These are phyloP conservation scores for Globisporangium spiculum DNA, from an alignment of 352 stramenopile species.

Conservation along the genomic window DNA sequence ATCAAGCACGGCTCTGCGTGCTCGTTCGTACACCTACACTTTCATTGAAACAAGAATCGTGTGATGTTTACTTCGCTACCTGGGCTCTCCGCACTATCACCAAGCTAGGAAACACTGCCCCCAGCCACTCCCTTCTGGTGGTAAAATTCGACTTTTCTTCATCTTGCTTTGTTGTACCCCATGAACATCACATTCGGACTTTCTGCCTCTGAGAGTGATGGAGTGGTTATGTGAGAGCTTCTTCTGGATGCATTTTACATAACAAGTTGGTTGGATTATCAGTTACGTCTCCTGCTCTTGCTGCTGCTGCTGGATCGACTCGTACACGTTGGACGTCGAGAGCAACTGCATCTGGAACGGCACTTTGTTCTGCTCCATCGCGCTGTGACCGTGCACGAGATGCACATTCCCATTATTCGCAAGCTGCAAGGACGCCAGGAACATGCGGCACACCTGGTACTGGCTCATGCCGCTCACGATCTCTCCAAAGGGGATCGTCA, in stretches of 20 bases:
- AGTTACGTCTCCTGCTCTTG: conserved; percentile 1
- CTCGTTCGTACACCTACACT: too few relatives aligned
- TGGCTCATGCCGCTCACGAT: conserved; percentile 52
- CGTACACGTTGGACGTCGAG: conserved; percentile 54
- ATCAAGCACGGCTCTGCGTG: too few relatives aligned
- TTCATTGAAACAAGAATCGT: too few relatives aligned
- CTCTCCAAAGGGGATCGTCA: conserved; percentile 47
- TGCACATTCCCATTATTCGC: conserved; percentile 89
- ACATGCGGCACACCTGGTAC: conserved; percentile 88
- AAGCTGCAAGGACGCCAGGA: conserved; percentile 90
- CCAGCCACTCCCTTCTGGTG: too few relatives aligned
- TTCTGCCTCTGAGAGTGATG: neutral
- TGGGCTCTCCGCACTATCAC: too few relatives aligned
- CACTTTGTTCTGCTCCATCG: conserved; percentile 47
- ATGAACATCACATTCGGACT: too few relatives aligned
- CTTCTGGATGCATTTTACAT: neutral
- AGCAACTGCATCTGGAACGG: conserved; percentile 75
- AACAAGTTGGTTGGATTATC: neutral
- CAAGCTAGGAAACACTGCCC: too few relatives aligned
- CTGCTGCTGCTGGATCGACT: conserved; percentile 37
- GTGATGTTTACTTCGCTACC: too few relatives aligned
- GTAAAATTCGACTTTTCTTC: too few relatives aligned
- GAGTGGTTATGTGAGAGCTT: neutral
- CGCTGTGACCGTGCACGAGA: conserved; percentile 69
- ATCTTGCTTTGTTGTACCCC: too few relatives aligned